These are phyloP conservation scores for Plasmodium cynomolgi DNA, from an alignment of 169 alveolate genomes.

Conservation along the genomic window DNA sequence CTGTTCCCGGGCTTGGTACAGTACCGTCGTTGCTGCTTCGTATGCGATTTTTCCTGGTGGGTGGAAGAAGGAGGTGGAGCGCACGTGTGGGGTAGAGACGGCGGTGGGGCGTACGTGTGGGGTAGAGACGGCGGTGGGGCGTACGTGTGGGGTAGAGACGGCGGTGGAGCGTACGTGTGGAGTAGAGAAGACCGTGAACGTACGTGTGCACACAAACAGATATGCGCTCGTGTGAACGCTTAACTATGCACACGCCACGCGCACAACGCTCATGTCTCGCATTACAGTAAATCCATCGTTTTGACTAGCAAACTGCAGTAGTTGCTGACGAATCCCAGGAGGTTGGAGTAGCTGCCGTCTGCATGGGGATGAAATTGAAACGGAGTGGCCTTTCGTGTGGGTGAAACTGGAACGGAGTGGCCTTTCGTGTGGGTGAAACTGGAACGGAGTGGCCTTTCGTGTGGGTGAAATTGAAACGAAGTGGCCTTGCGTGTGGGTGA, in stretches of 20 bases:
- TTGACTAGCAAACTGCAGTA: conserved; percentile 36
- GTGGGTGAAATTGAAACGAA: not conserved
- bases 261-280: not conserved
- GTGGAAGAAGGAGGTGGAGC: not conserved
- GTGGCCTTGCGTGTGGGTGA: not conserved
- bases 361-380: not conserved
- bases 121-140: not conserved
- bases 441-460: not conserved
- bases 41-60: conserved; percentile 31
- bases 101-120: no score
- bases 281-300: conserved; percentile 44
- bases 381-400: not conserved
- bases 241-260: not conserved
- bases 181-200: not conserved
- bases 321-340: conserved; percentile 10
- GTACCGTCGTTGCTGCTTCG: conserved; percentile 2
- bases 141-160: not conserved
- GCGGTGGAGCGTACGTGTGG: not conserved
- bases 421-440: not conserved
- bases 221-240: not conserved
- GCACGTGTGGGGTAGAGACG: not conserved
- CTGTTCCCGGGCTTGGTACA: not conserved
- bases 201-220: not conserved
- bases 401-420: not conserved
- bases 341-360: conserved; percentile 9